Conservation (phyloP, 1,139 yeast genomes). For the Kluyveromyces marxianus region DNA sequence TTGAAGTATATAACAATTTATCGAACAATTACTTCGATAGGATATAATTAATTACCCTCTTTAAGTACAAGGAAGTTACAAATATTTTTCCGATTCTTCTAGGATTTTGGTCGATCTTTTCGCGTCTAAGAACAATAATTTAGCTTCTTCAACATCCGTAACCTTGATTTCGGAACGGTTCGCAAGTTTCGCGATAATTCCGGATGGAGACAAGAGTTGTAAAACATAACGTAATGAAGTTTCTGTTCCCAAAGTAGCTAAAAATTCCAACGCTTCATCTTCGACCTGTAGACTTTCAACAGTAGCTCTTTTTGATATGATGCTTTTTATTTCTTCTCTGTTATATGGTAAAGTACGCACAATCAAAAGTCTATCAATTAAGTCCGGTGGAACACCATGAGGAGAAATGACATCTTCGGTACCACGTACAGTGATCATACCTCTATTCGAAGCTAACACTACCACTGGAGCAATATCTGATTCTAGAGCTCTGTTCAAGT, state of each 20-base stretch:
- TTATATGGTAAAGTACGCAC: slow-evolving; percentile 86
- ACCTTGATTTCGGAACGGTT: slow-evolving; percentile 64
- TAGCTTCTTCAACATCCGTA: slow-evolving; percentile 81
- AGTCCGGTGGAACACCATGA: slow-evolving; percentile 95
- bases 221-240: slow-evolving; percentile 87
- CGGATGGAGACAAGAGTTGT: slow-evolving; percentile 87
- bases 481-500: slow-evolving; percentile 87
- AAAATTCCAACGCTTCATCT: slow-evolving; percentile 59
- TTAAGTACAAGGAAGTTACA: slow-evolving; percentile 13
- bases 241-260: slow-evolving; percentile 62
- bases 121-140: slow-evolving; percentile 78
- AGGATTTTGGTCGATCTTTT: slow-evolving; percentile 75
- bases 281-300: slow-evolving; percentile 64
- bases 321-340: slow-evolving; percentile 73
- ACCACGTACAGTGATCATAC: slow-evolving; percentile 85
- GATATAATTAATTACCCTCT: no score
- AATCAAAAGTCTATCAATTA: slow-evolving; percentile 82
- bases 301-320: slow-evolving; percentile 71
- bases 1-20: slow-evolving; percentile 32
- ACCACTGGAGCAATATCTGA: slow-evolving; percentile 90
- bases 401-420: slow-evolving; percentile 86
- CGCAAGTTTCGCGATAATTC: slow-evolving; percentile 65
- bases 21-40: no score
- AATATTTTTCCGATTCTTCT: slow-evolving; percentile 34
- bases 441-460: slow-evolving; percentile 91